Conservation (phyloP, 148 eudicot genomes). For the Chenopodium quinoa region DNA sequence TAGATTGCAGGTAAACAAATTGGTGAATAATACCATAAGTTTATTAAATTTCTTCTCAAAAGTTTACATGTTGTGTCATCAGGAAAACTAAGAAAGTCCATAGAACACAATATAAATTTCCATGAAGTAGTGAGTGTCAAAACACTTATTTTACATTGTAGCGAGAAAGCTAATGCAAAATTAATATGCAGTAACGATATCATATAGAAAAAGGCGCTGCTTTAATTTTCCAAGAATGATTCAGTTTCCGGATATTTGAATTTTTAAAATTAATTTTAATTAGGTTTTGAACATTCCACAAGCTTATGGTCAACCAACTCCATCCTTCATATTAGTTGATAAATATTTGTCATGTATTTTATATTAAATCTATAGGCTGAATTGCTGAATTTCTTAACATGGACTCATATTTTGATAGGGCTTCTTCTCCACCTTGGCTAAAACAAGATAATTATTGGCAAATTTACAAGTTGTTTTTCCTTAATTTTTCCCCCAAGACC, state of each 20-base stretch:
- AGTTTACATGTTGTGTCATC: too few relatives aligned
- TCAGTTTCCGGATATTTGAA: too few relatives aligned
- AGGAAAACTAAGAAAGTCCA: too few relatives aligned
- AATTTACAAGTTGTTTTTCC: background rate
- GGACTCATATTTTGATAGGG: background rate
- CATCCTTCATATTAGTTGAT: background rate
- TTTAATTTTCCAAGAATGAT: too few relatives aligned
- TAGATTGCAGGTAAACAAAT: slow-evolving; percentile 67
- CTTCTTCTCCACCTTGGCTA: background rate
- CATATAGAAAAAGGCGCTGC: background rate
- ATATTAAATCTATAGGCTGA: background rate
- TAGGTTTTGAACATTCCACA: background rate
- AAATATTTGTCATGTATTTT: too few relatives aligned
- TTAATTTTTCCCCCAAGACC: background rate
- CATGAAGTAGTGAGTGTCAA: background rate
- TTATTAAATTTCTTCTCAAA: background rate
- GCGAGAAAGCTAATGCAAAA: background rate
- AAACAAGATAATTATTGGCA: background rate
- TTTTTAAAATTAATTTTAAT: background rate
- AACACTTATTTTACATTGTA: background rate
- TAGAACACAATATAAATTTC: too few relatives aligned
- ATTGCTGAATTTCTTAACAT: background rate
- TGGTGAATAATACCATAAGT: too few relatives aligned
- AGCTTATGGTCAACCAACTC: background rate
- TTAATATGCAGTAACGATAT: background rate